Base-by-base conservation (phyloP, 176 grass and related monocot species). In the Areca catechu region DNA sequence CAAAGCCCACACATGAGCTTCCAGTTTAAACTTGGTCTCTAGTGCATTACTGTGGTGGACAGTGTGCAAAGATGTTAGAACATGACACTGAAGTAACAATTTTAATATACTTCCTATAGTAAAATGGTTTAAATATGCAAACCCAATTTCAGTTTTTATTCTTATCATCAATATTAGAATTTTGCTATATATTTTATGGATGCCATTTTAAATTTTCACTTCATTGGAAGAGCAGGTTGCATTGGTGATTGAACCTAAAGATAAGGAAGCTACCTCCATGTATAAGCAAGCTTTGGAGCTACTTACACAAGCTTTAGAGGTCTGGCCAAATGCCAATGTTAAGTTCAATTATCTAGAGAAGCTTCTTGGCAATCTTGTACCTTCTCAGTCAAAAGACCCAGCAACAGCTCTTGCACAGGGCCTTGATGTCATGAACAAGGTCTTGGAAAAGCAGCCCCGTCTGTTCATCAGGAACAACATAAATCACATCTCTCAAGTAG, bases 341-440 rank as follows among this genome's bases (percentile, higher is more conserved):
- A 98, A 98, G 72, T 98, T 98, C 70, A 98, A 98, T 77, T 98
- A 98, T 78, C 76, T 98, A 1, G 93, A 98, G 70, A 98, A 98
- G 68, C 76, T 92, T 76, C 81, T 98, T 50, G 81, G 93, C 24
- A 91, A 98, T 79, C 67, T 98, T 30, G 64, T 81, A 49, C 78
- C 87, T 34, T 83, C 93, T 22, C 93, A 82, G 62, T 98, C 93
- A 15, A 98, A 98, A 82, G 93, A 98, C 20, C 93, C 93, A 58
- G 88, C 93, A 67, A 83, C 88, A 27, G 84, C 88, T 49, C 80
- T 98, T 75, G 84, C 93, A 63, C 84, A 89, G 67, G 93, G 93
- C 66, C 93, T 98, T 83, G 93, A 98, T 92, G 93, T 98, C 72
- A 98, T 98, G 93, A 98, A 98, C 67, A 98, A 98, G 76, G 88